Evolutionary conservation across 306 rosid species (phyloP).

Genomic region (Castanea mollissima): DNA sequence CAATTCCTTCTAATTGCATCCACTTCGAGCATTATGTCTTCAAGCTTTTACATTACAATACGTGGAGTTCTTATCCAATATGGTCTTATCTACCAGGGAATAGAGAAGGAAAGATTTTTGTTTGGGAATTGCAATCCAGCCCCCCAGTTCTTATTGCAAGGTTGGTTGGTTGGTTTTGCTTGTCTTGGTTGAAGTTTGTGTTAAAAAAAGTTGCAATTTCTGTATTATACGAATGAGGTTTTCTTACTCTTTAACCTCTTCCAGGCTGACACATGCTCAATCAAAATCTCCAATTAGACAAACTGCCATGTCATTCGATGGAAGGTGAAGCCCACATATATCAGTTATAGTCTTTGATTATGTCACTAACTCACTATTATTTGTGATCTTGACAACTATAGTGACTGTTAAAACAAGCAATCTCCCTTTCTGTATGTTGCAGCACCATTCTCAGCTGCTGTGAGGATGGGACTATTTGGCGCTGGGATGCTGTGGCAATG

Average conservation of each 20-base stretch:
- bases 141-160: slow-evolving; percentile 80
- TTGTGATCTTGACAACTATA: slow-evolving; percentile 3
- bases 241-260: slow-evolving; percentile 14
- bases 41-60: background rate
- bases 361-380: background rate
- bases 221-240: background rate
- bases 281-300: slow-evolving; percentile 89
- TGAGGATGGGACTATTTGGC: slow-evolving; percentile 98
- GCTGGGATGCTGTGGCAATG: slow-evolving; percentile 70
- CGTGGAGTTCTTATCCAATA: background rate
- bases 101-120: slow-evolving; percentile 81
- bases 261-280: slow-evolving; percentile 78
- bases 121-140: slow-evolving; percentile 95
- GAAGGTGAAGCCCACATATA: slow-evolving; percentile 57
- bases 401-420: background rate
- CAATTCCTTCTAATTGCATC: background rate
- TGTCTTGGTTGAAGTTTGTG: background rate
- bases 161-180: slow-evolving; percentile 34
- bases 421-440: slow-evolving; percentile 24
- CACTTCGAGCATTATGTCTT: background rate
- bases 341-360: background rate
- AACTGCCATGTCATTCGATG: slow-evolving; percentile 87
- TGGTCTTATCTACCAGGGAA: slow-evolving; percentile 50
- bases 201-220: background rate
- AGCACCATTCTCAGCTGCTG: slow-evolving; percentile 89